Evolutionary conservation across 495 filamentous ascomycete genomes (phyloP).

Genomic region (Penicillium robsamsonii): DNA sequence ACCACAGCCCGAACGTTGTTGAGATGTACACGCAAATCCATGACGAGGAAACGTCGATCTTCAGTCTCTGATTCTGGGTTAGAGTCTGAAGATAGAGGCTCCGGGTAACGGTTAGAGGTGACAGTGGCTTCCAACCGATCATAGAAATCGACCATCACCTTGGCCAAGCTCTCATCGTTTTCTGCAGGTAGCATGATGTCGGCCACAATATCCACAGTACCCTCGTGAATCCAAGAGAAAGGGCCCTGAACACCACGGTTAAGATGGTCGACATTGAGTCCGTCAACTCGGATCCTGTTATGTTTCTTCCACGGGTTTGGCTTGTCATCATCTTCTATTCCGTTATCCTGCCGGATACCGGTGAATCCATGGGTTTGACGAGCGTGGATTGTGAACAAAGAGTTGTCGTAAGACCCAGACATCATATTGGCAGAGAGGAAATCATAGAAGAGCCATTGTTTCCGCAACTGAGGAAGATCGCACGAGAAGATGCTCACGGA

Average conservation of each 20-base stretch:
- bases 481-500: conserved; percentile 93
- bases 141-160: conserved; percentile 92
- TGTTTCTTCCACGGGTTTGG: conserved; percentile 82
- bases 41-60: conserved; percentile 72
- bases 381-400: conserved; percentile 95
- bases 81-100: conserved; percentile 15
- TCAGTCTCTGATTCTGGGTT: conserved; percentile 25
- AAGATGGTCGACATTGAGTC: conserved; percentile 90
- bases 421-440: conserved; percentile 93
- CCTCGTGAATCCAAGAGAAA: conserved; percentile 96
- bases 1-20: conserved; percentile 91
- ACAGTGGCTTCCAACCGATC: conserved; percentile 91
- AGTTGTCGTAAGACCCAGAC: conserved; percentile 93
- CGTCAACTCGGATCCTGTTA: conserved; percentile 84
- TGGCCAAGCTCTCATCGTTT: conserved; percentile 78
- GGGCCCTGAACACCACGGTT: conserved; percentile 92
- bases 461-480: conserved; percentile 86
- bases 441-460: conserved; percentile 97
- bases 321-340: conserved; percentile 50
- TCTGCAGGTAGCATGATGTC: conserved; percentile 92
- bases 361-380: conserved; percentile 76
- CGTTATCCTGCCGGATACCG: conserved; percentile 53
- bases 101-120: conserved; percentile 60
- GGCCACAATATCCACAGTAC: conserved; percentile 92
- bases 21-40: conserved; percentile 86